Evolutionary conservation across 2,329 filamentous ascomycete species (phyloP).

Genomic region (Dactylellina cionopaga): DNA sequence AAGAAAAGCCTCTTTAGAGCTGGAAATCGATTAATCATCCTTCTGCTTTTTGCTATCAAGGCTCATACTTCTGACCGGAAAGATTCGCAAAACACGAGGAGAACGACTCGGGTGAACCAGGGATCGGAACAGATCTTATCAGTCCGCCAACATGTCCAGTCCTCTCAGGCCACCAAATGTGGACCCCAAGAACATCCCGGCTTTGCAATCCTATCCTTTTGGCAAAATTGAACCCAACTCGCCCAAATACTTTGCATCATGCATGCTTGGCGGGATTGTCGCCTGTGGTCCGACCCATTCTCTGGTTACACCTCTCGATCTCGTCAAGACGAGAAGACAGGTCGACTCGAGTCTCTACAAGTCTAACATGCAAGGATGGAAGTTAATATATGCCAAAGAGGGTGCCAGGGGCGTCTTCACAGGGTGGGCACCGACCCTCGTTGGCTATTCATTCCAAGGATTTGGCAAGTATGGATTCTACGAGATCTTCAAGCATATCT

Average conservation of each 20-base stretch:
- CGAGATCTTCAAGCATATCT: conserved; percentile 52
- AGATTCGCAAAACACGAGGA: not conserved
- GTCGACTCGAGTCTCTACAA: conserved; percentile 87
- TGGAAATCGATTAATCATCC: no score
- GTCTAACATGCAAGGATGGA: conserved; percentile 85
- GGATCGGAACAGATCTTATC: not conserved
- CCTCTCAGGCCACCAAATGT: conserved; percentile 36
- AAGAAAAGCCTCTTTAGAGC: no score
- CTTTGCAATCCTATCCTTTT: conserved; percentile 33
- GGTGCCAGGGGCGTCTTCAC: conserved; percentile 86
- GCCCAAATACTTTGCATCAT: conserved; percentile 82
- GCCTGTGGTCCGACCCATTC: conserved; percentile 48
- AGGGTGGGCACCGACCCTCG: conserved; percentile 85
- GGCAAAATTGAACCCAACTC: conserved; percentile 80
- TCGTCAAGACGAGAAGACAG: conserved; percentile 90
- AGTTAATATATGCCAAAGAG: conserved; percentile 77
- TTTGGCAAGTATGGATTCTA: conserved; percentile 51
- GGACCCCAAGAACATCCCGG: conserved; percentile 18
- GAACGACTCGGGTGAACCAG: not conserved
- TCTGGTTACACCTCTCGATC: conserved; percentile 64
- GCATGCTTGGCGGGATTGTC: conserved; percentile 75
- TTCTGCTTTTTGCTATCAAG: no score
- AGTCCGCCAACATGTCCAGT: conserved; percentile 22
- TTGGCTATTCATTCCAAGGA: conserved; percentile 59
- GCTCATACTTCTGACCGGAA: conserved; percentile 14